Evolutionary conservation across 257 asterid genomes (phyloP).

Genomic region (Mentha longifolia): DNA sequence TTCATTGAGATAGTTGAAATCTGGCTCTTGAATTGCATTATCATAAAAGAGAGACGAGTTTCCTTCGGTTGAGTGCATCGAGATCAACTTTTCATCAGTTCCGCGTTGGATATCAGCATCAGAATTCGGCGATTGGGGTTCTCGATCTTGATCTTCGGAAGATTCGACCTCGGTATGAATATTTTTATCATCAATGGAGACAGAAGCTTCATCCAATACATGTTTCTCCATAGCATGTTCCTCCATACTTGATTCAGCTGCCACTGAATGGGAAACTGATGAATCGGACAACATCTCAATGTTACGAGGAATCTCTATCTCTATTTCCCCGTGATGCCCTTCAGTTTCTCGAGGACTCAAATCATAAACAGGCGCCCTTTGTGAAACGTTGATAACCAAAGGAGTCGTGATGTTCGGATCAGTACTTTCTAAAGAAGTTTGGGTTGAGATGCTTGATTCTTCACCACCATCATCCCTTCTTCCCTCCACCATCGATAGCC

Average conservation of each 20-base stretch:
- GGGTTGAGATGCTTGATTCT: constrained; percentile 39
- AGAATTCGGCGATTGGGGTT: constrained; percentile 34
- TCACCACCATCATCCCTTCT: constrained; percentile 36
- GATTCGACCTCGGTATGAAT: constrained; percentile 26
- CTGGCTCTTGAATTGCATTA: constrained; percentile 42
- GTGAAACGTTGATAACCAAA: constrained; percentile 37
- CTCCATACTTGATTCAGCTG: constrained; percentile 31
- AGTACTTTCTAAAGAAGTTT: constrained; percentile 43
- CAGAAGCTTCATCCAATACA: constrained; percentile 33
- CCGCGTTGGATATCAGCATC: constrained; percentile 39
- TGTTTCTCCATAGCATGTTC: constrained; percentile 33
- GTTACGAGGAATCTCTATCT: constrained; percentile 30
- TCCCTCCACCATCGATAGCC: constrained; percentile 40
- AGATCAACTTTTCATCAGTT: constrained; percentile 41
- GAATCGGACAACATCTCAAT: constrained; percentile 35
- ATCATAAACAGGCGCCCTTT: constrained; percentile 64
- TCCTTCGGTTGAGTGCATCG: constrained; percentile 47
- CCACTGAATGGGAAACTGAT: constrained; percentile 26
- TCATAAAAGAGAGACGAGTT: constrained; percentile 46
- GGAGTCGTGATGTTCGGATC: constrained; percentile 35
- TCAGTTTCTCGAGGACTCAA: constrained; percentile 55
- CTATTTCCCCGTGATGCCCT: constrained; percentile 33
- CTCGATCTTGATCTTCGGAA: constrained; percentile 41
- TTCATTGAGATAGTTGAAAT: constrained; percentile 44
- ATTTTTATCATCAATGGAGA: constrained; percentile 34